Conservation (phyloP, 495 filamentous ascomycete genomes). For the Sphaerosporella brunnea region DNA sequence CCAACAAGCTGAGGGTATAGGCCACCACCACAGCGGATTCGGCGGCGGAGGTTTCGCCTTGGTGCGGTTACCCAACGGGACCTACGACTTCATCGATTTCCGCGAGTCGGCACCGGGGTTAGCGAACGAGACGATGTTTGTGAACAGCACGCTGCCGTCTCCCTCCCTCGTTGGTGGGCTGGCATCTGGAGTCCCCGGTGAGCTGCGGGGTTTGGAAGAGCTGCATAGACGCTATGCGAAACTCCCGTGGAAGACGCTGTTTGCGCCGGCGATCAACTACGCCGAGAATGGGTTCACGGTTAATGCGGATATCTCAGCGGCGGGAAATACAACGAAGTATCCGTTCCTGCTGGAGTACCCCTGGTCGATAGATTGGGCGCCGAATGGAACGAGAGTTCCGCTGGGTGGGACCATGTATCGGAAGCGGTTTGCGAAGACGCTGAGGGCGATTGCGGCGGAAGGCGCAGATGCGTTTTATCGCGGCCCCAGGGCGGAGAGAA, state of each 20-base stretch:
- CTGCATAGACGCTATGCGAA: slow-evolving; percentile 56
- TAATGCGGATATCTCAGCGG: not conserved
- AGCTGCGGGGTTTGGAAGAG: slow-evolving; percentile 58
- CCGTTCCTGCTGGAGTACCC: slow-evolving; percentile 51
- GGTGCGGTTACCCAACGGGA: slow-evolving; percentile 42
- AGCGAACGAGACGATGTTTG: slow-evolving; percentile 64
- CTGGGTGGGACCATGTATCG: slow-evolving; percentile 62
- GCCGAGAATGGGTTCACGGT: slow-evolving; percentile 60
- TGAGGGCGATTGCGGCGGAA: slow-evolving; percentile 51
- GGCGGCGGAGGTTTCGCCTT: slow-evolving; percentile 84
- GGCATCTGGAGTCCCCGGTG: slow-evolving; percentile 54
- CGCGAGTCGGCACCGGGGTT: slow-evolving; percentile 68
- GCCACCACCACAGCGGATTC: slow-evolving; percentile 27
- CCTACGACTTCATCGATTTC: slow-evolving; percentile 67
- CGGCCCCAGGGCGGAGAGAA: slow-evolving; percentile 54
- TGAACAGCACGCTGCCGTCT: slow-evolving; percentile 26
- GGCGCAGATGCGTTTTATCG: slow-evolving; percentile 62
- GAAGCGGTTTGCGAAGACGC: slow-evolving; percentile 57
- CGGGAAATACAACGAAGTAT: not conserved
- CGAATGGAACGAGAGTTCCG: slow-evolving; percentile 50
- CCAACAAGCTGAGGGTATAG: too few relatives aligned
- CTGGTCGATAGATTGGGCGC: slow-evolving; percentile 80
- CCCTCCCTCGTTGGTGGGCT: slow-evolving; percentile 26
- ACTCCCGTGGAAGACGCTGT: slow-evolving; percentile 50
- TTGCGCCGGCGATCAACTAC: slow-evolving; percentile 53